phyloP scores from a whole-genome alignment of 2,329 filamentous ascomycete species.

The Lachnellula willkommii region DNA sequence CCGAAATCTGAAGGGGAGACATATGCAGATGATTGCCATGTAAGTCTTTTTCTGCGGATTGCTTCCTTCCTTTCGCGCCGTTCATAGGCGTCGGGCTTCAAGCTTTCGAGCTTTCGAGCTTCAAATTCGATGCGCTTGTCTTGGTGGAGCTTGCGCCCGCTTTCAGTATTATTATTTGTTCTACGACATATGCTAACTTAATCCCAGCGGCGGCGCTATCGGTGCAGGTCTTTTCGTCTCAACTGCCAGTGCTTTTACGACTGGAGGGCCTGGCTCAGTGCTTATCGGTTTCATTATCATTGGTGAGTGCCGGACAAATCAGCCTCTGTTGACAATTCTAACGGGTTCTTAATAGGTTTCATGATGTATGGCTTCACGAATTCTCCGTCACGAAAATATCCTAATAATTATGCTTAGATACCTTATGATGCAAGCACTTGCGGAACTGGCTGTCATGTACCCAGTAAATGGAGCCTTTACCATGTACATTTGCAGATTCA shows the following conservation, averaged over 20 bases:
- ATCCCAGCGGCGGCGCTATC: constrained; percentile 21
- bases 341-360: neutral
- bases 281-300: constrained; percentile 29
- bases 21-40: constrained; percentile 62
- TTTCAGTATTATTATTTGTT: no score
- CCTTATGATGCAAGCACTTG: constrained; percentile 60
- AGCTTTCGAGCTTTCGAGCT: no score
- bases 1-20: constrained; percentile 46
- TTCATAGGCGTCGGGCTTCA: no score
- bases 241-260: constrained; percentile 33
- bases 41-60: neutral
- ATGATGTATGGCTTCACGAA: constrained; percentile 62
- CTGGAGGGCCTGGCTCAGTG: constrained; percentile 34
- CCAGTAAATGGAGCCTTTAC: constrained; percentile 89
- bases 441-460: constrained; percentile 87
- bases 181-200: no score
- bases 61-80: no score
- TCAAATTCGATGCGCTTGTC: no score
- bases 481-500: constrained; percentile 84
- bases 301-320: constrained; percentile 56
- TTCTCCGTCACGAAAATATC: constrained; percentile 57
- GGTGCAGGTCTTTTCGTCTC: constrained; percentile 61
- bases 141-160: no score
- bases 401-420: neutral
- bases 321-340: no score